Conservation (phyloP, 179 eudicot genomes). For the Amaranthus tricolor region DNA sequence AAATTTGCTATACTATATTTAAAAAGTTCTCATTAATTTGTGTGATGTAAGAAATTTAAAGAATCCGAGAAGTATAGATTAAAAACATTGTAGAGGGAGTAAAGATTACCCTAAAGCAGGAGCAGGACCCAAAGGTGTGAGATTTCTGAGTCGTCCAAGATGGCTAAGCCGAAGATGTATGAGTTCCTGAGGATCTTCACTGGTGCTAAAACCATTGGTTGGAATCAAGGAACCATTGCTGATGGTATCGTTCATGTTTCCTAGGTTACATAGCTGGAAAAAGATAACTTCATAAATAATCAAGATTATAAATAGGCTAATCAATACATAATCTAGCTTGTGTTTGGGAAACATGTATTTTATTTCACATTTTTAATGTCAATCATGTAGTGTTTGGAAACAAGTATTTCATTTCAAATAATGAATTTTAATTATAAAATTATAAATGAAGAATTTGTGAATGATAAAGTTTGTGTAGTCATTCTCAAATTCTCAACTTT, state of each 20-base stretch:
- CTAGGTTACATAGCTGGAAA: constrained; percentile 52
- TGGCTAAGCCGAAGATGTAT: constrained; percentile 57
- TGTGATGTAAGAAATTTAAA: no score
- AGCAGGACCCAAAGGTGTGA: constrained; percentile 25
- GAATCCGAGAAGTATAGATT: background rate
- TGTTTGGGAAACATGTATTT: background rate
- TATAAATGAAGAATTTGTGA: no score
- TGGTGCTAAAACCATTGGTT: constrained; percentile 32
- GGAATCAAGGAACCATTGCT: constrained; percentile 32
- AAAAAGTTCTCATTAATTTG: no score
- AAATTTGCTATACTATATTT: no score
- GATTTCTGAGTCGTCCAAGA: constrained; percentile 49
- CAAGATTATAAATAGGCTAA: background rate
- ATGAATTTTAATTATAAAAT: no score
- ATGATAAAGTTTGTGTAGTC: no score
- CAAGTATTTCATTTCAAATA: no score
- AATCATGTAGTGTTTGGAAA: no score
- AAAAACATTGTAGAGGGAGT: background rate
- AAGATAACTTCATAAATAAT: background rate
- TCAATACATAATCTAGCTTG: background rate
- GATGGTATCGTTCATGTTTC: constrained; percentile 36
- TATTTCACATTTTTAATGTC: no score
- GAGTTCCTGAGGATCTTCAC: constrained; percentile 38
- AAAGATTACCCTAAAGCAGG: constrained; percentile 45
- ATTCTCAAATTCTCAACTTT: no score